phyloP scores from a whole-genome alignment of 2,329 filamentous ascomycete species.

The Alternaria dauci region DNA sequence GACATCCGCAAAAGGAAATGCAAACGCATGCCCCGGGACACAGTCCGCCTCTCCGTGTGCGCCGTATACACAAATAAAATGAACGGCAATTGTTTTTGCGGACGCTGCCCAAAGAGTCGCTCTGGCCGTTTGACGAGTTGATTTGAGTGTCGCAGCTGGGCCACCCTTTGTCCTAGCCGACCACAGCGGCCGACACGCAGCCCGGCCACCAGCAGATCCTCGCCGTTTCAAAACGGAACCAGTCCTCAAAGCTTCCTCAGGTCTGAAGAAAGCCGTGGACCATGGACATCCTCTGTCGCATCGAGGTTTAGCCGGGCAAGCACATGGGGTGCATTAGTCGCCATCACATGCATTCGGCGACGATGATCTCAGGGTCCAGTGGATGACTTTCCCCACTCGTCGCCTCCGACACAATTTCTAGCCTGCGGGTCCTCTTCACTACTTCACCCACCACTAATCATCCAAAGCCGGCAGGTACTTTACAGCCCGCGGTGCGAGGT shows the following conservation, averaged over 20 bases:
- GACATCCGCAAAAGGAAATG: conserved; percentile 25
- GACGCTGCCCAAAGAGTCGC: conserved; percentile 8
- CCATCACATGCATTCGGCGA: conserved; percentile 34
- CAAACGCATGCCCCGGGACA: conserved; percentile 27
- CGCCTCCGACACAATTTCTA: conserved; percentile 40
- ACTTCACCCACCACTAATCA: conserved; percentile 12
- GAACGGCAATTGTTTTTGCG: not conserved
- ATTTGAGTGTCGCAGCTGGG: conserved; percentile 16
- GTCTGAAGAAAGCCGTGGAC: conserved; percentile 14
- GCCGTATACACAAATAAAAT: conserved; percentile 1
- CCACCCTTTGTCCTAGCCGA: conserved; percentile 12
- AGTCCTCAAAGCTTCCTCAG: conserved; percentile 28
- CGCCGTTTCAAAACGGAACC: conserved; percentile 31
- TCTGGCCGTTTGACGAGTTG: conserved; percentile 13
- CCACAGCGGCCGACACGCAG: not conserved
- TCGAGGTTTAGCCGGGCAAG: not conserved
- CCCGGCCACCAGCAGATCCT: not conserved
- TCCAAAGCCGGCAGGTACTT: conserved; percentile 9
- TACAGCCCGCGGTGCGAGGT: conserved; percentile 1
- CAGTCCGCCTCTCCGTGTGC: conserved; percentile 37
- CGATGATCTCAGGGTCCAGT: conserved; percentile 40
- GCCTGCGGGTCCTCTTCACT: conserved; percentile 24
- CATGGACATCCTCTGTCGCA: not conserved
- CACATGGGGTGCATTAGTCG: conserved; percentile 40
- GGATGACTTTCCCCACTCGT: conserved; percentile 6